Evolutionary conservation across 371 early-diverging fungal genomes (phyloP).

Genomic region (Rhizopus stolonifer): DNA sequence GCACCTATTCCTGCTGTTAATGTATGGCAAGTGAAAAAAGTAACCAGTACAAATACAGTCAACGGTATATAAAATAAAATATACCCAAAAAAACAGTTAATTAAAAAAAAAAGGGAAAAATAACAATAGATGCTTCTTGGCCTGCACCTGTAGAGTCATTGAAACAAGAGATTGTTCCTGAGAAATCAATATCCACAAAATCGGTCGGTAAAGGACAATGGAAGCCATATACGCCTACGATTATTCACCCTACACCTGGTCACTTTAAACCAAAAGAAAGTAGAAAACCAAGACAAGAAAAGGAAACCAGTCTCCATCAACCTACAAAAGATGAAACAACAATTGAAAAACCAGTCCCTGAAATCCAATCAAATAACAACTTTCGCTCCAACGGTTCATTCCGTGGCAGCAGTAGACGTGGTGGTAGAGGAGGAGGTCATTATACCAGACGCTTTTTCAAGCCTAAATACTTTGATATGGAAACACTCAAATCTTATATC

Average conservation of each 20-base stretch:
- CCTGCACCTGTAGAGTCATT: slow-evolving; percentile 27
- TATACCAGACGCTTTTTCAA: slow-evolving; percentile 21
- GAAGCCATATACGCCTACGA: slow-evolving; percentile 49
- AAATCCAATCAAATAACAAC: neutral
- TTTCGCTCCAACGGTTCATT: slow-evolving; percentile 2
- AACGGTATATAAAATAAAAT: slow-evolving; percentile 9
- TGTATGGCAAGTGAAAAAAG: slow-evolving; percentile 48
- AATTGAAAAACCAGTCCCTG: neutral
- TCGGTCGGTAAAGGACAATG: slow-evolving; percentile 40
- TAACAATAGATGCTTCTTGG: slow-evolving; percentile 21
- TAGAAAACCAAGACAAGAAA: neutral
- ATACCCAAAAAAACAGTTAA: neutral
- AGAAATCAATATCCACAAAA: slow-evolving; percentile 10
- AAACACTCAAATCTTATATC: slow-evolving; percentile 46
- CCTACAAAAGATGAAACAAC: neutral
- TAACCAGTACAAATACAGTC: neutral
- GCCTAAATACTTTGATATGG: slow-evolving; percentile 33
- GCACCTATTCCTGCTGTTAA: slow-evolving; percentile 49
- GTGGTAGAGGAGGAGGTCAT: slow-evolving; percentile 19
- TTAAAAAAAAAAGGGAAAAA: neutral
- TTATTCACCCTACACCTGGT: slow-evolving; percentile 48
- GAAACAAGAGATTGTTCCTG: slow-evolving; percentile 11
- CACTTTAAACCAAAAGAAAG: slow-evolving; percentile 12
- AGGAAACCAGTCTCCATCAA: neutral
- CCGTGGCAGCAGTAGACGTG: slow-evolving; percentile 30